Conservation (phyloP, 805 yeast species). For the Priceomyces melissophilus region DNA sequence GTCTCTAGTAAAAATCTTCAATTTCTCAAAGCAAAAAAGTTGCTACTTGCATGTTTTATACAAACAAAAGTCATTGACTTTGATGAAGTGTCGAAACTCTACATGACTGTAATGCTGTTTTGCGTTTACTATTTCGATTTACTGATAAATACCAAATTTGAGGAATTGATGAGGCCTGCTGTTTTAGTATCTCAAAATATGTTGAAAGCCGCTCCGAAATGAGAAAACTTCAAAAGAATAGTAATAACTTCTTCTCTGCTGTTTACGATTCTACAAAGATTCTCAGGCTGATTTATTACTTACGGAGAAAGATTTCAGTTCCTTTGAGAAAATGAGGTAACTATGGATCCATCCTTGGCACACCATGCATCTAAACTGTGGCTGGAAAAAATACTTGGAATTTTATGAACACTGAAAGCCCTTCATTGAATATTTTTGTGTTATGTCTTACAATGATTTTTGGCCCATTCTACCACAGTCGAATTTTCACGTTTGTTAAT, state of each 20-base stretch:
- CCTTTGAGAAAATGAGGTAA: conserved; percentile 14
- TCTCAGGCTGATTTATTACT: conserved; percentile 12
- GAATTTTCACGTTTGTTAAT: conserved; percentile 11
- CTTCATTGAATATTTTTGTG: conserved; percentile 13
- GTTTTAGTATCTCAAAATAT: too few species aligned
- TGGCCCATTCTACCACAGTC: conserved; percentile 16
- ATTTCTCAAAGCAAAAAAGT: conserved; percentile 2
- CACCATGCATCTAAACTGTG: conserved; percentile 15
- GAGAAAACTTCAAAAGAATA: conserved; percentile 9
- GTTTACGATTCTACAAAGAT: conserved; percentile 16
- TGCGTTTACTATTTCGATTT: conserved; percentile 54
- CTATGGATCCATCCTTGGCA: conserved; percentile 13
- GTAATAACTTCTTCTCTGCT: conserved; percentile 21
- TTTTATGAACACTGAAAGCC: conserved; percentile 9
- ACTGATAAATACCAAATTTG: too few species aligned
- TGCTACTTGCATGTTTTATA: too few species aligned
- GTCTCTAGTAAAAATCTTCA: conserved; percentile 3
- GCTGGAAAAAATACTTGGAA: conserved; percentile 19
- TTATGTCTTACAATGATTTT: conserved; percentile 19
- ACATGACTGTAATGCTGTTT: conserved; percentile 14
- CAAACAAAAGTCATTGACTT: too few species aligned
- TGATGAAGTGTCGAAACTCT: too few species aligned
- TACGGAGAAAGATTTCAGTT: conserved; percentile 15
- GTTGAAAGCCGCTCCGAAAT: too few species aligned
- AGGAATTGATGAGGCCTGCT: too few species aligned